Conservation (phyloP, 148 eudicot species). For the Beta vulgaris region DNA sequence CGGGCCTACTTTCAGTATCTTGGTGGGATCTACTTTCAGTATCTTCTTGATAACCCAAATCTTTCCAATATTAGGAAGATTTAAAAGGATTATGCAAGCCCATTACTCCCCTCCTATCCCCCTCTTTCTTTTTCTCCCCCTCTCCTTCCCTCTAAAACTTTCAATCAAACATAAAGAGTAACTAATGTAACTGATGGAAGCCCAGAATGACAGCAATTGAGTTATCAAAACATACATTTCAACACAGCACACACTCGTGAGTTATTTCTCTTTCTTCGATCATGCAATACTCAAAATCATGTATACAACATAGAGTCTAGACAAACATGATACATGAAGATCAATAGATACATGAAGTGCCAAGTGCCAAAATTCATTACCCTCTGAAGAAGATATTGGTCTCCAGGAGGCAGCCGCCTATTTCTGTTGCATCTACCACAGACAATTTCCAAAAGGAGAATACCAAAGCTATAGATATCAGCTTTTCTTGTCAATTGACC, state of each 20-base stretch:
- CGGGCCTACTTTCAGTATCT: too few species aligned
- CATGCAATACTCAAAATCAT: background rate
- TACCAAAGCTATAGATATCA: constrained; percentile 82
- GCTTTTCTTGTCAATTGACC: constrained; percentile 82
- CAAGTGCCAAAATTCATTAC: constrained; percentile 34
- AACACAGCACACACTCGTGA: background rate
- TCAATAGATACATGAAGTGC: background rate
- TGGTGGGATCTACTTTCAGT: background rate
- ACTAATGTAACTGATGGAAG: background rate
- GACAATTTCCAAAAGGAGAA: constrained; percentile 82
- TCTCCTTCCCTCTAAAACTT: background rate
- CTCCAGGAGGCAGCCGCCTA: constrained; percentile 44
- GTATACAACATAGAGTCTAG: background rate
- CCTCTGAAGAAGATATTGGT: constrained; percentile 67
- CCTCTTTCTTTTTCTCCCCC: background rate
- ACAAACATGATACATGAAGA: background rate
- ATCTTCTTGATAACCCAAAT: background rate
- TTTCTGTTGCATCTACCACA: constrained; percentile 68
- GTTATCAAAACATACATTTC: background rate
- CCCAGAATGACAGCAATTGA: background rate
- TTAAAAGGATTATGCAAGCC: background rate
- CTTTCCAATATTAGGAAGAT: background rate
- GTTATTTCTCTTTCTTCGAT: background rate
- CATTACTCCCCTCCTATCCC: background rate
- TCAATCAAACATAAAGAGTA: background rate